Base-by-base conservation (phyloP, 2,329 filamentous ascomycete genomes). In the Aspergillus neoniger region DNA sequence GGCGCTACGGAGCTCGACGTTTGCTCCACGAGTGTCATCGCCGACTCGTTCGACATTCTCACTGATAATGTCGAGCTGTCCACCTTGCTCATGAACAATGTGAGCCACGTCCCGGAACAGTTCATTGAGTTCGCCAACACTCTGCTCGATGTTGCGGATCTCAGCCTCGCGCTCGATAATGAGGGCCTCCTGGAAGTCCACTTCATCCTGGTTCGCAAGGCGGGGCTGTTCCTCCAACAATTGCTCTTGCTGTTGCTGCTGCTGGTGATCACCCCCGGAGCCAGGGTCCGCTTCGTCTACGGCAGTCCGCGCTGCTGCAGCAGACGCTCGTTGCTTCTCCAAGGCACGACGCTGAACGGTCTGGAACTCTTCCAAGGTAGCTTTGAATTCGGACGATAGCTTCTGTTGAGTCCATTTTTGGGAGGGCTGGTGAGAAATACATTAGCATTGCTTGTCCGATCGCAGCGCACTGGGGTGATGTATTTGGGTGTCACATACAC, bases 371-470 rank as follows among this genome's bases (percentile, higher is more conserved):
- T 89, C 87, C 60, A 98, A 86, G 52, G 91, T 91, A 38, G 91
- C 86, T 73, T 93, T 91, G 81, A 98, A 97, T 75, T 98, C 93
- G 72, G 91, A 91, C 63, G 92, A 94, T 36, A 99, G 85, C 76
- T 98, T 98, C 69, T 94, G 91, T 72, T 97, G 94, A 21, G 92
- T 95, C 81, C 96, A 98, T 78, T 94, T 96, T 82, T 99, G 95
- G 57, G 92, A 91, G 62, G 94, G 91, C 92, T 96, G 62, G 38
- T 47, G 21, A 30, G 4, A 30, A 36, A 5, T 44, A 21, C 6
- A 50, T 63, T 48, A 59, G 59, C 69, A 65, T 68, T 60, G 28
- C 19, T 41, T 49, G 10, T 17, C 2, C 41, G 4, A 17, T 39
- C 25, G 17, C n/a, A 48, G 4, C 7, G 48, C 32, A 38, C 36